phyloP scores from a whole-genome alignment of 1,139 yeast species.

The Hyphopichia fennica region DNA sequence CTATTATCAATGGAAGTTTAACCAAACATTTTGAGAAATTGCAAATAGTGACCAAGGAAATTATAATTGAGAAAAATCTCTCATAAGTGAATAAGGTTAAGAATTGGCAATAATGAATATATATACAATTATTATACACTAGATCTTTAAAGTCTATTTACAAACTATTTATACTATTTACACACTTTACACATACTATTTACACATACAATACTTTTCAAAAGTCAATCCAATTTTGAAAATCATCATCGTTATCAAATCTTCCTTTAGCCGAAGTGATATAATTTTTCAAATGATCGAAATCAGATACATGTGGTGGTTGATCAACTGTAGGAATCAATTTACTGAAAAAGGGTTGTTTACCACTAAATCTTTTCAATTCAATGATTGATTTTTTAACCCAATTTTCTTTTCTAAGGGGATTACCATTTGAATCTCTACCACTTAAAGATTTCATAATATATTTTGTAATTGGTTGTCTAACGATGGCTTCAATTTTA shows the following conservation, averaged over 20 bases:
- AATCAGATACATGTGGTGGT: constrained; percentile 4
- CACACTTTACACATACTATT: no score
- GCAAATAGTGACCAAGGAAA: no score
- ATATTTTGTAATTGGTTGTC: constrained; percentile 40
- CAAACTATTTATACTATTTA: no score
- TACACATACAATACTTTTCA: no score
- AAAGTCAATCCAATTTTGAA: constrained; percentile 6
- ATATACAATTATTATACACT: no score
- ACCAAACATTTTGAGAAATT: no score
- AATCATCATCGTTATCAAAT: constrained; percentile 1
- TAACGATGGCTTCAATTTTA: constrained; percentile 27
- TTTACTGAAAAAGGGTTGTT: constrained; percentile 23
- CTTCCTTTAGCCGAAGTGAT: constrained; percentile 3
- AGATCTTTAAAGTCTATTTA: no score
- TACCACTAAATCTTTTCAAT: constrained; percentile 23
- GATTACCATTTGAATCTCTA: constrained; percentile 38
- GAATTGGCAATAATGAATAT: no score
- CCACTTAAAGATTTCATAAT: constrained; percentile 36
- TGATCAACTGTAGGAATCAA: constrained; percentile 17
- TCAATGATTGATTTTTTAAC: constrained; percentile 25
- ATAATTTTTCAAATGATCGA: constrained; percentile 7
- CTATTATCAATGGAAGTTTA: no score
- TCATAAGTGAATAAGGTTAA: no score
- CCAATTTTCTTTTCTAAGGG: constrained; percentile 30
- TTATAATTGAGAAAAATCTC: no score